Conservation (phyloP, 805 yeast species). For the Zygosaccharomyces gambellarensis region DNA sequence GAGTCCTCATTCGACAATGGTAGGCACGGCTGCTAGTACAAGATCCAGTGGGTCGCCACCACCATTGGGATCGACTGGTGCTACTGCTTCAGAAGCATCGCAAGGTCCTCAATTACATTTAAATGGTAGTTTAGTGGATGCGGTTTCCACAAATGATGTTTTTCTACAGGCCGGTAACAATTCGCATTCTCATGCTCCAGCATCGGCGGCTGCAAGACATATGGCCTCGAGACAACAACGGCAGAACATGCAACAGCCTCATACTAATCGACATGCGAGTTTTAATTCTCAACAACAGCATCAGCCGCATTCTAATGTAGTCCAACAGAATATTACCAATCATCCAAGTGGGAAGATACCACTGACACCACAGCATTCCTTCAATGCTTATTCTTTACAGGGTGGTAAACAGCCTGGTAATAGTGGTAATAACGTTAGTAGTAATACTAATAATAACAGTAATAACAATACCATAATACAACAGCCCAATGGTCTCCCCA, state of each 20-base stretch:
- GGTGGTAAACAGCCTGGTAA: conserved; percentile 9
- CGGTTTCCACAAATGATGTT: conserved; percentile 90
- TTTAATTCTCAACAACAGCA: background rate
- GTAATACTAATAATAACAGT: conserved; percentile 23
- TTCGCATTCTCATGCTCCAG: conserved; percentile 7
- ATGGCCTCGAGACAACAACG: conserved; percentile 2
- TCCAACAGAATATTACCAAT: conserved; percentile 9
- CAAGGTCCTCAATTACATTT: conserved; percentile 20
- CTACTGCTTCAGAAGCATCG: conserved; percentile 12
- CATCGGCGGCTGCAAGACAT: conserved; percentile 1
- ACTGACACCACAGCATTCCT: conserved; percentile 16
- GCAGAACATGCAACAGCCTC: conserved; percentile 1
- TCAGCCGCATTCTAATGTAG: background rate
- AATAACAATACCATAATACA: background rate
- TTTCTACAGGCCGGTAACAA: conserved; percentile 45
- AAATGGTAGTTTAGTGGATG: conserved; percentile 64
- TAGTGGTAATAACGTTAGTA: conserved; percentile 21
- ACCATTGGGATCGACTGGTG: conserved; percentile 22
- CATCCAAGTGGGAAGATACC: conserved; percentile 21
- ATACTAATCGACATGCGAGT: background rate
- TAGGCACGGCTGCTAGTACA: conserved; percentile 1
- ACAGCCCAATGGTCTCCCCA: conserved; percentile 4
- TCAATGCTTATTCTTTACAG: conserved; percentile 18
- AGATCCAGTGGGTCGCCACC: conserved; percentile 3
- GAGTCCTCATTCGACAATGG: conserved; percentile 1